These are phyloP conservation scores for Talaromyces funiculosus DNA, from an alignment of 2,329 filamentous ascomycete genomes.

Conservation along the genomic window DNA sequence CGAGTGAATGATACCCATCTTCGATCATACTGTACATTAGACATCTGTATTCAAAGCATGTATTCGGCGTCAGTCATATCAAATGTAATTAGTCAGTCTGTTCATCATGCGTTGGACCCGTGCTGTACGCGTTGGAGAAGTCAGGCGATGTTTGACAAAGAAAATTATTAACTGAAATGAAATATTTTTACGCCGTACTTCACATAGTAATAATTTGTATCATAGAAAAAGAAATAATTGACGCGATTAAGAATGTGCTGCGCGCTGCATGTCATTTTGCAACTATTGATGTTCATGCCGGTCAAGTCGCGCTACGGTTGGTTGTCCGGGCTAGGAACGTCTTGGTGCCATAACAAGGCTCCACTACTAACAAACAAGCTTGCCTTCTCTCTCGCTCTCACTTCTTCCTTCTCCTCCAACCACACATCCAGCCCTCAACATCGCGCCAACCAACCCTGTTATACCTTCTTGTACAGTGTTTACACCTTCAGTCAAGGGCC, in stretches of 20 bases:
- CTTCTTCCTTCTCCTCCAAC: conserved; percentile 15
- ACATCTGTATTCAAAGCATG: conserved; percentile 24
- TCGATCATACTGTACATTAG: conserved; percentile 12
- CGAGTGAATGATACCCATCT: conserved; percentile 24
- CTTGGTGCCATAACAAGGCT: conserved; percentile 20
- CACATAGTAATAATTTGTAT: background rate
- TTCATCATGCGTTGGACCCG: background rate
- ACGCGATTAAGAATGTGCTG: conserved; percentile 15
- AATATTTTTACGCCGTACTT: background rate
- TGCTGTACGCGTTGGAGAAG: background rate
- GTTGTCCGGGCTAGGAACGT: conserved; percentile 28
- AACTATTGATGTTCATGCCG: conserved; percentile 21
- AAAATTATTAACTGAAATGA: background rate
- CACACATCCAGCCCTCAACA: conserved; percentile 16
- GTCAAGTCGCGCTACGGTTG: conserved; percentile 27
- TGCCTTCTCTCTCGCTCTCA: conserved; percentile 22
- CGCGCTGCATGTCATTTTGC: conserved; percentile 10
- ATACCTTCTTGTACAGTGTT: background rate
- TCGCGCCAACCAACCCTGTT: conserved; percentile 1
- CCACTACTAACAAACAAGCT: conserved; percentile 21
- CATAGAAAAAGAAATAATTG: background rate
- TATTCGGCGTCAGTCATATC: conserved; percentile 6
- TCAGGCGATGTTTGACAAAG: background rate
- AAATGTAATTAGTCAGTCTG: background rate
- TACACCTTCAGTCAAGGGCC: background rate